Conservation (phyloP, 345 rosid species). For the Pistacia atlantica region DNA sequence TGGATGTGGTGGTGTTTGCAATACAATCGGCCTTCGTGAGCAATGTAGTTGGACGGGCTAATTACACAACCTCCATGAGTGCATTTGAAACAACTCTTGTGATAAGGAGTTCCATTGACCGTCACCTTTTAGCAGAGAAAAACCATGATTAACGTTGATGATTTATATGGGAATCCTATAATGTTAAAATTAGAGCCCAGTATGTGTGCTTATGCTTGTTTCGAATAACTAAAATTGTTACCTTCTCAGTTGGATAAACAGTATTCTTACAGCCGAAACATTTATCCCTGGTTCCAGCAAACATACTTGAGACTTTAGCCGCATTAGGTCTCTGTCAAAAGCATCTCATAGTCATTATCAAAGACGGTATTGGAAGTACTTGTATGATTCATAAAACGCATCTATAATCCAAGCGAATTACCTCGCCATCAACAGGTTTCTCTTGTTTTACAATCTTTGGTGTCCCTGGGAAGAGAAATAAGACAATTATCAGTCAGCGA, state of each 20-base stretch:
- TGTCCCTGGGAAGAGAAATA: constrained; percentile 54
- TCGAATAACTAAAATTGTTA: constrained; percentile 14
- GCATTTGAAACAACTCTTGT: constrained; percentile 98
- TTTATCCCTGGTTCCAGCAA: constrained; percentile 92
- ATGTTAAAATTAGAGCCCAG: not conserved
- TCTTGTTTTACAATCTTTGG: constrained; percentile 88
- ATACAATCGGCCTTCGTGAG: constrained; percentile 93
- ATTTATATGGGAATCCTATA: not conserved
- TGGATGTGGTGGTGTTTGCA: constrained; percentile 97
- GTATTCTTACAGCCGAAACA: constrained; percentile 87
- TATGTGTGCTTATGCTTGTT: not conserved
- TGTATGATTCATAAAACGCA: not conserved
- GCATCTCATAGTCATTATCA: constrained; percentile 10
- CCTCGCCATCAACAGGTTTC: constrained; percentile 77
- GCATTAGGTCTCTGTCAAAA: constrained; percentile 68
- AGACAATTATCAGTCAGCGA: constrained; percentile 14
- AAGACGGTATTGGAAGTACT: not conserved
- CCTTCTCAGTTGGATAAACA: constrained; percentile 95
- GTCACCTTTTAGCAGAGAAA: constrained; percentile 57
- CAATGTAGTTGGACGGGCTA: constrained; percentile 93
- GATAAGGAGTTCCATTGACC: constrained; percentile 93
- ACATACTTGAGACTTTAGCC: constrained; percentile 82
- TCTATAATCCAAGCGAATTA: constrained; percentile 31
- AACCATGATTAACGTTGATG: not conserved
- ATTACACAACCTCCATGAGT: constrained; percentile 94